phyloP scores from a whole-genome alignment of 805 yeast species.

The Sugiyamaella lignohabitans region DNA sequence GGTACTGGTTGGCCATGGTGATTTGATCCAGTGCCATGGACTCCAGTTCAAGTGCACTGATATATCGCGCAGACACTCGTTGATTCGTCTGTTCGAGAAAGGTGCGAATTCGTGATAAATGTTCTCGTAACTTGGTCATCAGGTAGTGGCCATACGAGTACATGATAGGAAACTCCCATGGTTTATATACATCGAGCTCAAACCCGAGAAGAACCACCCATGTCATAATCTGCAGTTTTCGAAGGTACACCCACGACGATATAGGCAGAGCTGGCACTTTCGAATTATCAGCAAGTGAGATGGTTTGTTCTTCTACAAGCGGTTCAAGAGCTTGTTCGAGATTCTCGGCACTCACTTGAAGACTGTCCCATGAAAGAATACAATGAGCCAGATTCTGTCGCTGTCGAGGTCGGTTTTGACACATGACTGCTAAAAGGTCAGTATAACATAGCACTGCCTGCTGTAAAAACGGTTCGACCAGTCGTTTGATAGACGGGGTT shows the following conservation, averaged over 20 bases:
- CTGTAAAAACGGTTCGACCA: conserved; percentile 28
- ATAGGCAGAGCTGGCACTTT: conserved; percentile 50
- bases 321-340: conserved; percentile 42
- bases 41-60: conserved; percentile 29
- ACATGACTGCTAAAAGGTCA: conserved; percentile 42
- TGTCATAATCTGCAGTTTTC: conserved; percentile 64
- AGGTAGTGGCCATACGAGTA: conserved; percentile 63
- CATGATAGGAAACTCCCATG: conserved; percentile 60
- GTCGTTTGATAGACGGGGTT: conserved; percentile 21
- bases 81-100: conserved; percentile 21
- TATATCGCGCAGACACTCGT: conserved; percentile 12
- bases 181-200: conserved; percentile 64
- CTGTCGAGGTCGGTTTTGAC: conserved; percentile 73
- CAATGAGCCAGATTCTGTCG: conserved; percentile 64
- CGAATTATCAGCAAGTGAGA: conserved; percentile 17
- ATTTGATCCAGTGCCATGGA: conserved; percentile 27
- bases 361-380: conserved; percentile 61
- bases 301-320: conserved; percentile 20
- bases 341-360: conserved; percentile 68
- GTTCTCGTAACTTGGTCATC: conserved; percentile 36
- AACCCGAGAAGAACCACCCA: conserved; percentile 69
- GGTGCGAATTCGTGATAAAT: conserved; percentile 37
- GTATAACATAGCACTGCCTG: conserved; percentile 38
- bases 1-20: conserved; percentile 29
- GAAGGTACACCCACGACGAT: conserved; percentile 60